Evolutionary conservation across 768 basidiomycete genomes (phyloP).

Genomic region (Leccinum variicolor): DNA sequence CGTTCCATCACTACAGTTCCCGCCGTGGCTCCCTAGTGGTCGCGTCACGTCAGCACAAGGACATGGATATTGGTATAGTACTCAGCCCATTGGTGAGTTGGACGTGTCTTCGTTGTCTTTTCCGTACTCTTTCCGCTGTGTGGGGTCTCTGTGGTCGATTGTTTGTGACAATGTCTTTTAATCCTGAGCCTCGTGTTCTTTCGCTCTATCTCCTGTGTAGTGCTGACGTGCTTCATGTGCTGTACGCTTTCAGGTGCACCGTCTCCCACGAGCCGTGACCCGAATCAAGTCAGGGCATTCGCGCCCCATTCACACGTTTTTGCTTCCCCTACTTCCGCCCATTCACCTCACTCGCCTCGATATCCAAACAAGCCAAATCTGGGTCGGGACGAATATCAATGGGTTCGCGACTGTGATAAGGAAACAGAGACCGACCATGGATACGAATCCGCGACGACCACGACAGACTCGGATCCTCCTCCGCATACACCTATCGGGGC

Average conservation of each 20-base stretch:
- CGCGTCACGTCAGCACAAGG: conserved; percentile 11
- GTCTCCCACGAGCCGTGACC: conserved; percentile 9
- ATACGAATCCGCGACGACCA: conserved; percentile 27
- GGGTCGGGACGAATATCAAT: conserved; percentile 2
- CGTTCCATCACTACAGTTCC: conserved; percentile 11
- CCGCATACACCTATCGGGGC: conserved; percentile 25
- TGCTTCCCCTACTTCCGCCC: not conserved
- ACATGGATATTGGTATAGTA: conserved; percentile 22
- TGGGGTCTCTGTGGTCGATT: not conserved
- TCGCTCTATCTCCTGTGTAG: not conserved
- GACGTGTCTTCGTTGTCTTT: not conserved
- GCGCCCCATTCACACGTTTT: conserved; percentile 4
- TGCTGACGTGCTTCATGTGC: conserved; percentile 10
- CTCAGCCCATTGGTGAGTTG: conserved; percentile 19
- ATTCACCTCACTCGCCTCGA: not conserved
- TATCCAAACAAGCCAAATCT: conserved; percentile 2
- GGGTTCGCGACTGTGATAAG: conserved; percentile 16
- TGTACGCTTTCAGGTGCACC: conserved; percentile 13
- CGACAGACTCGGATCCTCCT: conserved; percentile 25
- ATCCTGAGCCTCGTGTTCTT: not conserved
- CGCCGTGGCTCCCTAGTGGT: conserved; percentile 15
- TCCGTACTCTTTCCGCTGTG: not conserved
- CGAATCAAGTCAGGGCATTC: conserved; percentile 2
- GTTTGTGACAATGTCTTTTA: not conserved
- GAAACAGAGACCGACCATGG: conserved; percentile 24